A percentile compares a stretch with the other conserved stretches of the same genome.
Conservation (phyloP, 2,329 filamentous ascomycete species). For the Sclerotinia minor region DNA sequence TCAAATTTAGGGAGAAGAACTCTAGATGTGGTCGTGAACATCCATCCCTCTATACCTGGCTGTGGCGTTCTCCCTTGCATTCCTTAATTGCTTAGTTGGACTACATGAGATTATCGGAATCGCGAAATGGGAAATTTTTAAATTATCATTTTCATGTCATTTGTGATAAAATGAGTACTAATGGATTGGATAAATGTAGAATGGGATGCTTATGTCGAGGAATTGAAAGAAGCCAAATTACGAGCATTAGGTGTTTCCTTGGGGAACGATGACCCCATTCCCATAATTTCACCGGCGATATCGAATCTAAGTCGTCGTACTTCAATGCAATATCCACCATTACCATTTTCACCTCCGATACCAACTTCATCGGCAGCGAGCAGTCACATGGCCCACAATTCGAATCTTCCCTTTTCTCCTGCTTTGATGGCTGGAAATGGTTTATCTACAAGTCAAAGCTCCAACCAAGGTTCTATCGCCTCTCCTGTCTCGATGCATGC, state of each 20-base stretch:
- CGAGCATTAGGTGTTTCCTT: slow-evolving; percentile 85
- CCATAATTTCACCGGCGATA: slow-evolving; percentile 66
- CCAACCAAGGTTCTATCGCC: slow-evolving; percentile 62
- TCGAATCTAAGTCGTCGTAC: slow-evolving; percentile 62
- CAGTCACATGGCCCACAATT: slow-evolving; percentile 54
- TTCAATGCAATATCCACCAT: slow-evolving; percentile 71
- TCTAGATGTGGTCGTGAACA: neutral
- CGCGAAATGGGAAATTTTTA: slow-evolving; percentile 1
- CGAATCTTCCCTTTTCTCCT: slow-evolving; percentile 55
- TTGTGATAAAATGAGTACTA: slow-evolving; percentile 23
- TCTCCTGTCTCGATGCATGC: slow-evolving; percentile 72
- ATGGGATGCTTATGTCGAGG: slow-evolving; percentile 78
- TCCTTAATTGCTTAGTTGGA: slow-evolving; percentile 12
- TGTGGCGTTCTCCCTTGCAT: slow-evolving; percentile 9
- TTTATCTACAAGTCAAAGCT: slow-evolving; percentile 61
- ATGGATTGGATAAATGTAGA: slow-evolving; percentile 38
- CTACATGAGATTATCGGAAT: slow-evolving; percentile 5
- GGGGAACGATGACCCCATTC: slow-evolving; percentile 67
- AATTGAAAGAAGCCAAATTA: slow-evolving; percentile 86
- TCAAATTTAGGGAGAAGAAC: neutral
- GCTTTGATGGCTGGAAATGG: slow-evolving; percentile 60
- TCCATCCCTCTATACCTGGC: slow-evolving; percentile 5
- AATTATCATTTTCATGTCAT: neutral
- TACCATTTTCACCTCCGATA: slow-evolving; percentile 81
- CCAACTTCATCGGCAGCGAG: slow-evolving; percentile 77